These are phyloP conservation scores for Scleroderma bovista DNA, from an alignment of 768 basidiomycete species.

Conservation along the genomic window DNA sequence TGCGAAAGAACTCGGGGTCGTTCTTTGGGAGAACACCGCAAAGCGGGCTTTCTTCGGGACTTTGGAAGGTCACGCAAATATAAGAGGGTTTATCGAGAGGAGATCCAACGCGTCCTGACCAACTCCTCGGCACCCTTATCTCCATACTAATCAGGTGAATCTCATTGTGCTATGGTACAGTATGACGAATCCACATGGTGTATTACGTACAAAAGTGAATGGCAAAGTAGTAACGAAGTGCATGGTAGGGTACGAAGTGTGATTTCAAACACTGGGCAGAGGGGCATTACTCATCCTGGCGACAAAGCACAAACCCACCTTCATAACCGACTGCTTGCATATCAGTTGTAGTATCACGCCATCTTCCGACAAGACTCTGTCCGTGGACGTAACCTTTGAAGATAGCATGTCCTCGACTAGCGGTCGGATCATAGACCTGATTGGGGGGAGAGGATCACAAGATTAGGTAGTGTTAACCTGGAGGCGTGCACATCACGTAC, in stretches of 20 bases:
- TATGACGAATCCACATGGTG: too few species aligned
- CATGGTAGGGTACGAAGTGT: not conserved
- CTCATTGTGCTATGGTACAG: too few species aligned
- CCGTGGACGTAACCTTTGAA: constrained; percentile 50
- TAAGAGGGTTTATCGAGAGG: constrained; percentile 76
- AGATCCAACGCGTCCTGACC: constrained; percentile 40
- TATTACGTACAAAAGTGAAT: too few species aligned
- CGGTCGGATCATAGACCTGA: constrained; percentile 31
- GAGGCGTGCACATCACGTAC: constrained; percentile 26
- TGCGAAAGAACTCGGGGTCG: constrained; percentile 74
- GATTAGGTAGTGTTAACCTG: not conserved
- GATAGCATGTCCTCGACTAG: constrained; percentile 38
- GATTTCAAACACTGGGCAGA: constrained; percentile 2
- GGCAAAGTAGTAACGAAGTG: not conserved
- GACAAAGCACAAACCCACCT: constrained; percentile 43
- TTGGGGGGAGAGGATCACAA: not conserved
- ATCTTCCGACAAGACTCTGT: constrained; percentile 46
- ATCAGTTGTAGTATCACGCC: constrained; percentile 45
- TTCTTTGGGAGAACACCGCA: constrained; percentile 73
- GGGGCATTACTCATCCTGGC: constrained; percentile 22
- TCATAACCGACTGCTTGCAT: constrained; percentile 39
- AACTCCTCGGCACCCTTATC: not conserved
- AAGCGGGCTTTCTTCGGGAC: constrained; percentile 82
- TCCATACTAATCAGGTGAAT: too few species aligned
- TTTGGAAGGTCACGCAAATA: constrained; percentile 70